phyloP scores from a whole-genome alignment of 179 eudicot genomes.

The Beta lomatogona region DNA sequence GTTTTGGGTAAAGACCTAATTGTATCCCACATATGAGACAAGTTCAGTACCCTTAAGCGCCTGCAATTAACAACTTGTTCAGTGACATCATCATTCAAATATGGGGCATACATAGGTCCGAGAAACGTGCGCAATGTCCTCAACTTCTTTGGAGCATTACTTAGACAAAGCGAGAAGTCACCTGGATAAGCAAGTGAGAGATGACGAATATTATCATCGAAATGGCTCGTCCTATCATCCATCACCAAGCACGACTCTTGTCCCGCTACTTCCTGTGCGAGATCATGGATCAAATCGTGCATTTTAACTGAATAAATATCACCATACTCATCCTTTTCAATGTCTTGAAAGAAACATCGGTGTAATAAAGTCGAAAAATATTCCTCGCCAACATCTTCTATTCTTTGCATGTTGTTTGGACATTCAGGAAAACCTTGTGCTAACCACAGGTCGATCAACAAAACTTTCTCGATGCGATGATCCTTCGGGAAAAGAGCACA shows the following conservation, averaged over 20 bases:
- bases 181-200: not conserved
- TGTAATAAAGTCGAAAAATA: slow-evolving; percentile 5
- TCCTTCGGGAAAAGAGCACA: slow-evolving; percentile 30
- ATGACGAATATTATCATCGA: not conserved
- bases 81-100: not conserved
- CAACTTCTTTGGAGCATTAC: slow-evolving; percentile 5
- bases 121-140: not conserved
- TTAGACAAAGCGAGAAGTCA: too few relatives aligned
- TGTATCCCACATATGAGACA: not conserved
- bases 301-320: not conserved
- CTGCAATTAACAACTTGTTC: not conserved
- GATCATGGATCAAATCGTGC: slow-evolving; percentile 26
- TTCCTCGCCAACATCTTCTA: slow-evolving; percentile 13
- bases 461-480: not conserved
- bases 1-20: not conserved
- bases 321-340: not conserved
- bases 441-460: slow-evolving; percentile 21
- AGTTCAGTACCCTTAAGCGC: slow-evolving; percentile 16
- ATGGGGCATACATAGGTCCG: too few relatives aligned
- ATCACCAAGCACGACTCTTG: not conserved
- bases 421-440: slow-evolving; percentile 18
- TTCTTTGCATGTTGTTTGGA: not conserved
- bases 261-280: slow-evolving; percentile 19
- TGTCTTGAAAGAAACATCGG: slow-evolving; percentile 15
- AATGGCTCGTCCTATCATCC: not conserved